phyloP scores from a whole-genome alignment of 495 filamentous ascomycete genomes.

The Tuber brumale region DNA sequence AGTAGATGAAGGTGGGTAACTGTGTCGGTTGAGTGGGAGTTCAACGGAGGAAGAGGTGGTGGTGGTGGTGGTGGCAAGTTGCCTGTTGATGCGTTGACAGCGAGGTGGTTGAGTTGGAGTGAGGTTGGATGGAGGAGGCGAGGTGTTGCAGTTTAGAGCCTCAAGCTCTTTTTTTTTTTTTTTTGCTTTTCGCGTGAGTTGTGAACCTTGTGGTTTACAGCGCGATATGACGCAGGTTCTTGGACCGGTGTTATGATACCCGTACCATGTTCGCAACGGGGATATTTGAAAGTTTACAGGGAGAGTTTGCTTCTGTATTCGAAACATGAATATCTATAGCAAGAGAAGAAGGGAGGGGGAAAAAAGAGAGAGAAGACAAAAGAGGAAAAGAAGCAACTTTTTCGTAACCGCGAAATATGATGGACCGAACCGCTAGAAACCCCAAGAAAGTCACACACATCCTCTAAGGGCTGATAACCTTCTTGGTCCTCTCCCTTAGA shows the following conservation, averaged over 20 bases:
- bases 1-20: neutral
- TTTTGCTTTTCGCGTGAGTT: neutral
- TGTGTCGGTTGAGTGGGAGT: neutral
- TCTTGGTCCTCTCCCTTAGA: constrained; percentile 29
- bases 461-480: constrained; percentile 24
- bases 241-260: neutral
- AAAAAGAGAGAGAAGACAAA: constrained; percentile 4
- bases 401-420: neutral
- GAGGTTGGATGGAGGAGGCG: neutral
- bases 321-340: constrained; percentile 10
- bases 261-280: neutral
- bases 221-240: neutral
- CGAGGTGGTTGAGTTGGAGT: neutral
- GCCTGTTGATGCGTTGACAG: neutral
- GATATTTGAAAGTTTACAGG: neutral
- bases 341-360: constrained; percentile 11
- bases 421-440: neutral
- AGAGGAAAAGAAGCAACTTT: neutral
- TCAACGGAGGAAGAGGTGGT: neutral
- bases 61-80: neutral
- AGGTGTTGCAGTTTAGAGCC: neutral
- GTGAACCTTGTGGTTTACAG: neutral
- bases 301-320: neutral
- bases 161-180: neutral
- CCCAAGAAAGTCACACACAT: neutral